Percentiles rank a stretch among this genome's conserved stretches.
phyloP scores from a whole-genome alignment of 78 protist genomes.

The Isochrysis galbana region DNA sequence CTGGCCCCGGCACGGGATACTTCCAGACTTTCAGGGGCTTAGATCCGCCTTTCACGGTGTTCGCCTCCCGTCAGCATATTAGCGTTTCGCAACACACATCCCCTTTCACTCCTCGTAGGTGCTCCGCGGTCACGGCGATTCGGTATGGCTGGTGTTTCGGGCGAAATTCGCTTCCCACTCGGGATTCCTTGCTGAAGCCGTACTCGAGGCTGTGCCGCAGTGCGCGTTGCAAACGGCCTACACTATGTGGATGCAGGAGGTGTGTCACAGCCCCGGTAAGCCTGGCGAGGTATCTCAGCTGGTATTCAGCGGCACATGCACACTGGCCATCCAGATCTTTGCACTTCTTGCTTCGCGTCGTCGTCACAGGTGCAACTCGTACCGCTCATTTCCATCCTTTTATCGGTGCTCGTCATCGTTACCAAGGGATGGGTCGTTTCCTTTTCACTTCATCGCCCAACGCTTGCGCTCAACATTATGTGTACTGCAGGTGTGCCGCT shows the following conservation, averaged over 20 bases:
- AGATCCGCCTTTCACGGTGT: too few relatives aligned
- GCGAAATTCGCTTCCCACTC: background rate
- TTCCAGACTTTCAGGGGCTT: too few relatives aligned
- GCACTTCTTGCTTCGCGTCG: too few relatives aligned
- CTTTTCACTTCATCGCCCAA: background rate
- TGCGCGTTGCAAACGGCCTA: background rate
- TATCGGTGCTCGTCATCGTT: background rate
- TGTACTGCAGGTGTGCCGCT: too few relatives aligned
- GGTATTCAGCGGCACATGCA: too few relatives aligned
- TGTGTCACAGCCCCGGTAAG: background rate
- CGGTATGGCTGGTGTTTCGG: background rate
- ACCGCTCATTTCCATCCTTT: background rate
- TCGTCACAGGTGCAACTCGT: too few relatives aligned
- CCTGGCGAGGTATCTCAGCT: too few relatives aligned
- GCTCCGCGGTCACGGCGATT: background rate
- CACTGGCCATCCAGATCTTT: too few relatives aligned
- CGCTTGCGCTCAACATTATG: background rate
- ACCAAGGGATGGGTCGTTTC: background rate
- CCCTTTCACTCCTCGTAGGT: background rate
- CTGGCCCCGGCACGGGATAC: too few relatives aligned
- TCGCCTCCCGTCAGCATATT: too few relatives aligned
- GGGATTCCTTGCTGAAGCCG: background rate
- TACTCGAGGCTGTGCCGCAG: background rate
- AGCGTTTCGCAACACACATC: too few relatives aligned
- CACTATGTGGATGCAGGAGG: background rate